phyloP scores from a whole-genome alignment of 129 eudicot species.

The Centella asiatica region DNA sequence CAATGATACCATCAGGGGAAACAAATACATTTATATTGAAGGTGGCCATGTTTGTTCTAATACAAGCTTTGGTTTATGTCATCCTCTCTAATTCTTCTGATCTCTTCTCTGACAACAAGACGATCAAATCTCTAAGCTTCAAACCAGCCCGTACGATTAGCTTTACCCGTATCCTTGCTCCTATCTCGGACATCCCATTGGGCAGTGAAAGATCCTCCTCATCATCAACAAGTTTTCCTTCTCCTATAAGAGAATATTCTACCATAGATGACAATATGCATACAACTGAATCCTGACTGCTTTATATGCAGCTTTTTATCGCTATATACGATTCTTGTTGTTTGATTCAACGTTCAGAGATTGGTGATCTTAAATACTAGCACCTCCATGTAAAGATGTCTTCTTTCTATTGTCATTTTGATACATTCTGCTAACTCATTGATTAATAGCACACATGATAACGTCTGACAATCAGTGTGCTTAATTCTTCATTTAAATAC shows the following conservation, averaged over 20 bases:
- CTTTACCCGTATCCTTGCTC: constrained; percentile 37
- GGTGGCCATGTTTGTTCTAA: constrained; percentile 34
- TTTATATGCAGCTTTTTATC: not conserved
- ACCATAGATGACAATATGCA: not conserved
- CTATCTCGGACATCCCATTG: constrained; percentile 38
- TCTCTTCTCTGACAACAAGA: constrained; percentile 32
- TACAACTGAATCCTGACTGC: not conserved
- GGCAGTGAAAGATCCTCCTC: constrained; percentile 32
- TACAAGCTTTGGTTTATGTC: constrained; percentile 45
- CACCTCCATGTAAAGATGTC: too few relatives aligned
- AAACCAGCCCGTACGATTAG: constrained; percentile 34
- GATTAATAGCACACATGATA: too few relatives aligned
- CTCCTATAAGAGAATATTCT: not conserved
- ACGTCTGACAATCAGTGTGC: too few relatives aligned
- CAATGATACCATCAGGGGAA: constrained; percentile 14
- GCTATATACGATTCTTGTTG: too few relatives aligned
- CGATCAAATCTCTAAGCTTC: constrained; percentile 44
- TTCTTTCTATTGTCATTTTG: not conserved
- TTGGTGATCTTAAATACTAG: too few relatives aligned
- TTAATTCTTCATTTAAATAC: too few relatives aligned
- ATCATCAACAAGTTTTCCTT: not conserved
- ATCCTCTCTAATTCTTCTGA: constrained; percentile 40
- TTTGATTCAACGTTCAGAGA: too few relatives aligned
- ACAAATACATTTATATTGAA: constrained; percentile 19
- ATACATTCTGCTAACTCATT: too few relatives aligned